Percentiles rank a stretch among this genome's conserved stretches.
These are phyloP conservation scores for Lepiota venenata DNA, from an alignment of 768 basidiomycete species.

Conservation along the genomic window DNA sequence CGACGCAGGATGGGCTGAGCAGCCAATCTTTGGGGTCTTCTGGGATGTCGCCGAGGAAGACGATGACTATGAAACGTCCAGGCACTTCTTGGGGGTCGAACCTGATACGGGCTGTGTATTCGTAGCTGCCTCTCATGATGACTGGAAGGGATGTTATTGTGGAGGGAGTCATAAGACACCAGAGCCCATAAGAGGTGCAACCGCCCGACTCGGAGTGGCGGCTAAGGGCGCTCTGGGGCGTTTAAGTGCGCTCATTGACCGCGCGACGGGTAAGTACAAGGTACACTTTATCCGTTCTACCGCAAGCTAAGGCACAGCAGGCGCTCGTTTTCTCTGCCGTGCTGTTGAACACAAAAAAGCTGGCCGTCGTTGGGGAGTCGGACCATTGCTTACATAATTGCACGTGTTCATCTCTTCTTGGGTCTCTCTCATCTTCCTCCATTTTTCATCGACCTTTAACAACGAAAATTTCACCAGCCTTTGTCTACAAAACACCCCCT, in stretches of 20 bases:
- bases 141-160: too few relatives aligned
- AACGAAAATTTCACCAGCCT: not conserved
- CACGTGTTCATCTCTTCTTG: constrained; percentile 38
- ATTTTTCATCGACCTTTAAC: constrained; percentile 3
- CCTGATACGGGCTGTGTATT: too few relatives aligned
- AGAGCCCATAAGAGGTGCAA: not conserved
- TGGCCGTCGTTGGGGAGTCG: not conserved
- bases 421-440: constrained; percentile 10
- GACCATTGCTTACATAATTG: constrained; percentile 27
- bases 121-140: too few relatives aligned
- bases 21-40: too few relatives aligned
- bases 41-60: too few relatives aligned
- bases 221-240: not conserved
- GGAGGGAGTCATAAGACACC: not conserved
- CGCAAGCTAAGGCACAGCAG: not conserved
- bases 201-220: not conserved
- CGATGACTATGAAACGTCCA: too few relatives aligned
- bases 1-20: too few relatives aligned
- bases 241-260: too few relatives aligned
- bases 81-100: too few relatives aligned
- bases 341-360: not conserved
- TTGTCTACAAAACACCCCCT: not conserved
- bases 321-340: not conserved
- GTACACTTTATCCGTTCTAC: not conserved
- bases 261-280: not conserved